Evolutionary conservation across 768 basidiomycete species (phyloP).

Genomic region (Amanita exitialis): DNA sequence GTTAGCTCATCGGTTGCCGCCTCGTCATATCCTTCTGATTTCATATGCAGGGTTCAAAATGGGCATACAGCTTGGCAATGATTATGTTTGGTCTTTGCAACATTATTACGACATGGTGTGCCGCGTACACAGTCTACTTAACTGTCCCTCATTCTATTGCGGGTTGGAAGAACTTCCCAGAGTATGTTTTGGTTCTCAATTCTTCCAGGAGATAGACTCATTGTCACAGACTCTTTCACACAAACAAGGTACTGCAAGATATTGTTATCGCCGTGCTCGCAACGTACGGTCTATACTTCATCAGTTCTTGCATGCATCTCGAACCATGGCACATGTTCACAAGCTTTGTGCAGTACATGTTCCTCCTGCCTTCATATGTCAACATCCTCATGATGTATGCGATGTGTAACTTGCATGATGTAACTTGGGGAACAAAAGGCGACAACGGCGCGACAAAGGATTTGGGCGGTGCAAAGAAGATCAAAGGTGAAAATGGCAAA

Average conservation of each 20-base stretch:
- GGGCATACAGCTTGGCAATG: constrained; percentile 71
- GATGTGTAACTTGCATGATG: constrained; percentile 88
- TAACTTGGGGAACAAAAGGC: constrained; percentile 90
- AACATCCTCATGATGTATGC: constrained; percentile 93
- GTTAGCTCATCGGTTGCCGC: constrained; percentile 13
- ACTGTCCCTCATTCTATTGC: constrained; percentile 65
- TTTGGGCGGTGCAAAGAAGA: constrained; percentile 84
- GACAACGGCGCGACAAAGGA: constrained; percentile 85
- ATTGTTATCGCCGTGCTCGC: constrained; percentile 74
- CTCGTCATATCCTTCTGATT: constrained; percentile 4
- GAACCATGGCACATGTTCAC: constrained; percentile 99
- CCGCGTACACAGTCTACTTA: constrained; percentile 82
- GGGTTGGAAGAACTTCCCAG: constrained; percentile 65
- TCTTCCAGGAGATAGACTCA: background rate
- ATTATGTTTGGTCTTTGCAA: constrained; percentile 73
- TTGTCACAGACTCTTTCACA: constrained; percentile 40
- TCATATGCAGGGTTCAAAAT: constrained; percentile 60
- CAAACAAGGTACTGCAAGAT: constrained; percentile 66
- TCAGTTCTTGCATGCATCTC: constrained; percentile 79
- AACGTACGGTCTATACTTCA: constrained; percentile 77
- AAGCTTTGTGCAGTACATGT: constrained; percentile 85
- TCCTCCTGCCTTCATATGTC: constrained; percentile 69
- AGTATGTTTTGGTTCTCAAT: constrained; percentile 34
- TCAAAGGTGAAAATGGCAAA: constrained; percentile 77
- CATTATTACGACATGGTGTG: constrained; percentile 79